Conservation (phyloP, 345 rosid genomes). For the Bruguiera gymnorhiza region DNA sequence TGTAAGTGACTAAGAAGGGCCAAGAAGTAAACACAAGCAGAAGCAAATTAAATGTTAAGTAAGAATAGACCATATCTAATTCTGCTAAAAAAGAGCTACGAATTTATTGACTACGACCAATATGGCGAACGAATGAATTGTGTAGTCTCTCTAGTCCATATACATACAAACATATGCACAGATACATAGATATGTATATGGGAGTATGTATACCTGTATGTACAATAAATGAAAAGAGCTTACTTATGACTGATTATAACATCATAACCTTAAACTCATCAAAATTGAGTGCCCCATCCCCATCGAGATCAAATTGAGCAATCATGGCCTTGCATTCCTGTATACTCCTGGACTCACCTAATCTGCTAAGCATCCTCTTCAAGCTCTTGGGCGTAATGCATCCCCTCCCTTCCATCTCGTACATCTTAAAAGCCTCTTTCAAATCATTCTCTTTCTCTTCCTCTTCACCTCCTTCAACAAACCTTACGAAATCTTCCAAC, state of each 20-base stretch:
- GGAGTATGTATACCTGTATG: too few species aligned
- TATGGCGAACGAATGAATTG: neutral
- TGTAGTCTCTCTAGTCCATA: too few species aligned
- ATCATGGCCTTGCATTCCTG: slow-evolving; percentile 21
- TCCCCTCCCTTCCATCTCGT: slow-evolving; percentile 20
- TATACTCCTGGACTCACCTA: slow-evolving; percentile 10
- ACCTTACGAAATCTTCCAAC: slow-evolving; percentile 23
- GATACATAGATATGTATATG: too few species aligned
- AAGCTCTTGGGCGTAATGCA: slow-evolving; percentile 26
- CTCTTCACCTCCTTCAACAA: slow-evolving; percentile 25
- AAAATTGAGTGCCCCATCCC: slow-evolving; percentile 30
- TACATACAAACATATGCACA: too few species aligned
- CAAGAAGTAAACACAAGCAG: too few species aligned
- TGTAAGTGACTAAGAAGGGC: too few species aligned
- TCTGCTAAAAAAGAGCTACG: too few species aligned
- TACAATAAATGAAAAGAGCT: too few species aligned
- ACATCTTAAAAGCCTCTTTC: slow-evolving; percentile 29
- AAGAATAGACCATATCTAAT: too few species aligned
- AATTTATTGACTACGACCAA: neutral
- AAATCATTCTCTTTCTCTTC: slow-evolving; percentile 23
- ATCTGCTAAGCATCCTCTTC: slow-evolving; percentile 28
- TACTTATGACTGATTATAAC: neutral
- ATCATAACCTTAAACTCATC: slow-evolving; percentile 33
- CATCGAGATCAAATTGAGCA: slow-evolving; percentile 28
- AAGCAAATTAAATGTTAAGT: too few species aligned